Conservation (phyloP, 1,284 basidiomycete genomes). For the Rhodotorula sp. region DNA sequence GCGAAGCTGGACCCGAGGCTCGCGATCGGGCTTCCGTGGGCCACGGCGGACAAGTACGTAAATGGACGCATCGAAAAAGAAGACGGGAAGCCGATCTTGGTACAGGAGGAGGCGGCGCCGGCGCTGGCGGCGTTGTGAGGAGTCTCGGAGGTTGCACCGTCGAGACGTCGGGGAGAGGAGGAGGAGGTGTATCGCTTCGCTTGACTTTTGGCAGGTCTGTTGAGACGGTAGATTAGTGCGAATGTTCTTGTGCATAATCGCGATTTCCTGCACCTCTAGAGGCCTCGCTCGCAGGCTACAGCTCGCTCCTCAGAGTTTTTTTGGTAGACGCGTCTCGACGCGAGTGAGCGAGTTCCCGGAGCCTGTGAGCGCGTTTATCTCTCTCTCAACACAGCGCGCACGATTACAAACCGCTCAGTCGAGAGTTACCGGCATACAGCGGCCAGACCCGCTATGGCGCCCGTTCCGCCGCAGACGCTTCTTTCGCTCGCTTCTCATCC, state of each 20-base stretch:
- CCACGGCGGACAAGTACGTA: background rate
- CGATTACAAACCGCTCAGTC: background rate
- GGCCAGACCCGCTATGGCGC: background rate
- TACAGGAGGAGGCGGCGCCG: background rate
- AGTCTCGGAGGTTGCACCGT: too few species aligned
- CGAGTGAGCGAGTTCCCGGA: too few species aligned
- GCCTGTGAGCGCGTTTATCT: too few species aligned
- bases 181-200: too few species aligned
- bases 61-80: background rate
- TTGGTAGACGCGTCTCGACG: background rate
- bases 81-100: background rate
- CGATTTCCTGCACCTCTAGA: background rate
- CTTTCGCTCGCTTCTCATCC: background rate
- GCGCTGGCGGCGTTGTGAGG: too few species aligned
- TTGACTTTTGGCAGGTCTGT: background rate
- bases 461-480: conserved; percentile 14
- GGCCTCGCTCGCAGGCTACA: too few species aligned
- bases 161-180: too few species aligned
- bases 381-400: too few species aligned
- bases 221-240: background rate
- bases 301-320: too few species aligned
- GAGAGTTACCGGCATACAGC: too few species aligned
- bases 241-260: background rate
- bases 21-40: conserved; percentile 9
- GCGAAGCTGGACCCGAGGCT: background rate